These are phyloP conservation scores for Buxus sempervirens DNA, from an alignment of 164 flowering plant species.

Conservation along the genomic window DNA sequence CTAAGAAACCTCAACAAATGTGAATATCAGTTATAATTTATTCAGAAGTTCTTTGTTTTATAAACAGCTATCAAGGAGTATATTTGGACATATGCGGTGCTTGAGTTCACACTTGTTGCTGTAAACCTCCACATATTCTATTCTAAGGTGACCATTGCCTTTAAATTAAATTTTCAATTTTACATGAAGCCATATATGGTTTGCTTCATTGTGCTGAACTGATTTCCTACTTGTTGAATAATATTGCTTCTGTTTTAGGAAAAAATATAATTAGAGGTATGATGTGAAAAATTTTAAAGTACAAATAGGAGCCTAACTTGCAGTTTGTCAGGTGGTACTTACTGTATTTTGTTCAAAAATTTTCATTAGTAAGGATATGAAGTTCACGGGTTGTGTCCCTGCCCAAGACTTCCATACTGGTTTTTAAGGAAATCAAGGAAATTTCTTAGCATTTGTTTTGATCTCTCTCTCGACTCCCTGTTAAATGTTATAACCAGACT, in stretches of 20 bases:
- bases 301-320: too few relatives aligned
- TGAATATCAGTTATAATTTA: background rate
- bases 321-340: too few relatives aligned
- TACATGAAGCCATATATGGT: background rate
- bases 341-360: too few relatives aligned
- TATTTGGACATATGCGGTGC: conserved; percentile 89
- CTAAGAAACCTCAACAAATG: background rate
- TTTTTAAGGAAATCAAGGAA: too few relatives aligned
- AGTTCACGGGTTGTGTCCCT: too few relatives aligned
- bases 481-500: background rate
- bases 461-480: too few relatives aligned
- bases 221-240: background rate
- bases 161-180: background rate
- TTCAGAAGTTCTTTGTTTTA: background rate
- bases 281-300: background rate
- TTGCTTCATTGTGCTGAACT: background rate
- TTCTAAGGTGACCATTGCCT: conserved; percentile 40
- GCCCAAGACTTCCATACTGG: too few relatives aligned
- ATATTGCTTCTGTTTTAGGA: background rate
- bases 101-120: conserved; percentile 74
- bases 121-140: conserved; percentile 56
- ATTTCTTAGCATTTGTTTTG: too few relatives aligned
- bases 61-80: conserved; percentile 79
- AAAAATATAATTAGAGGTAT: background rate
- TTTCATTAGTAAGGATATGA: too few relatives aligned